Evolutionary conservation across 164 flowering plant species (phyloP).

Genomic region (Magnolia kwangsiensis): DNA sequence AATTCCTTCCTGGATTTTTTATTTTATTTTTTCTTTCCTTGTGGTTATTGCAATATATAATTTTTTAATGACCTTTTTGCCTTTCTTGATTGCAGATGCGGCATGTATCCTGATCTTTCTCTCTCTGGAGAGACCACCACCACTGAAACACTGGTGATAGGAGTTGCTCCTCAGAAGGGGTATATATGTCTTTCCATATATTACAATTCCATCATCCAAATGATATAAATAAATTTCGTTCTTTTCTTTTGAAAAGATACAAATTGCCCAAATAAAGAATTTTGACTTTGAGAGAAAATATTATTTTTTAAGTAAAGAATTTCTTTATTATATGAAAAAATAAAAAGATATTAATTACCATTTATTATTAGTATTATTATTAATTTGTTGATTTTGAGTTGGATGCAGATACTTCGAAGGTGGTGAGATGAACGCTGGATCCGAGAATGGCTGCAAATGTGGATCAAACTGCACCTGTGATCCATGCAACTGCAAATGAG

Average conservation of each 20-base stretch:
- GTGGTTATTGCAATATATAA: no score
- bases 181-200: not conserved
- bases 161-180: conserved; percentile 27
- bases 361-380: not conserved
- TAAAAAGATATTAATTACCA: no score
- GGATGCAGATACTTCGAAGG: conserved; percentile 16
- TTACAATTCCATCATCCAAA: not conserved
- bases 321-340: not conserved
- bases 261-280: no score
- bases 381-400: no score
- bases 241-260: not conserved
- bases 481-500: conserved; percentile 38
- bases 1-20: not conserved
- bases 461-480: conserved; percentile 35
- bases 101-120: conserved; percentile 36
- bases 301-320: not conserved
- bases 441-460: conserved; percentile 32
- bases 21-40: not conserved
- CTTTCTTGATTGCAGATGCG: conserved; percentile 28
- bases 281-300: no score
- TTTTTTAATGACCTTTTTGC: no score
- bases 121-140: conserved; percentile 19
- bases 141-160: conserved; percentile 24
- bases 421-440: conserved; percentile 16
- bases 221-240: not conserved